Evolutionary conservation across 2,329 filamentous ascomycete species (phyloP).

Genomic region (Hyphodiscus sp.): DNA sequence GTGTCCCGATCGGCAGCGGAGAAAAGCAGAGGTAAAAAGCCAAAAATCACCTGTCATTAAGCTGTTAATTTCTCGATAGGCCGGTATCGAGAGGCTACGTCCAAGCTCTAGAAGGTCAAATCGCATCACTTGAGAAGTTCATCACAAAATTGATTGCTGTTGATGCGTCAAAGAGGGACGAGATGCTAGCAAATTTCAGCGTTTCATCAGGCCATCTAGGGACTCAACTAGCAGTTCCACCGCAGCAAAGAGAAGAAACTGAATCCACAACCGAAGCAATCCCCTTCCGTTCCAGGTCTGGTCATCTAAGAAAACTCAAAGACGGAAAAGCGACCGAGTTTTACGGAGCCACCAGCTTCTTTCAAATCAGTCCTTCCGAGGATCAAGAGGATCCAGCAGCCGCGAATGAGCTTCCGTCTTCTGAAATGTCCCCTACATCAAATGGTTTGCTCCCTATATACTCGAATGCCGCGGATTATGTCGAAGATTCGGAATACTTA

Average conservation of each 20-base stretch:
- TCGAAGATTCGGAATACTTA: not conserved
- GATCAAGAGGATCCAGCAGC: conserved; percentile 7
- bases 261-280: conserved; percentile 12
- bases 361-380: conserved; percentile 30
- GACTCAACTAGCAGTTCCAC: conserved; percentile 1
- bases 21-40: conserved; percentile 36
- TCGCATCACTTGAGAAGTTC: conserved; percentile 39
- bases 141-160: conserved; percentile 39
- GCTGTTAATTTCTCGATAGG: conserved; percentile 22
- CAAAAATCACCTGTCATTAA: not conserved
- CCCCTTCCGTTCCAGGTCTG: conserved; percentile 29
- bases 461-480: not conserved
- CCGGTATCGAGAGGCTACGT: conserved; percentile 41
- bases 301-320: conserved; percentile 33
- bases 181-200: conserved; percentile 36
- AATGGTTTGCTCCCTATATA: not conserved
- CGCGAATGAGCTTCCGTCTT: not conserved
- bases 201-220: conserved; percentile 11
- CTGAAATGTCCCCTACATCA: not conserved
- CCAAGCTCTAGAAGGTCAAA: conserved; percentile 41
- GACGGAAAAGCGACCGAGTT: conserved; percentile 39
- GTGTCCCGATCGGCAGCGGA: conserved; percentile 35
- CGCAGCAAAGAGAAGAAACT: conserved; percentile 1
- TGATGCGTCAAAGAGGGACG: conserved; percentile 34
- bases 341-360: conserved; percentile 43